Percentiles rank a stretch among this genome's conserved stretches.
These are phyloP conservation scores for Phellopilus nigrolimitatus DNA, from an alignment of 1,284 basidiomycete species.

Conservation along the genomic window DNA sequence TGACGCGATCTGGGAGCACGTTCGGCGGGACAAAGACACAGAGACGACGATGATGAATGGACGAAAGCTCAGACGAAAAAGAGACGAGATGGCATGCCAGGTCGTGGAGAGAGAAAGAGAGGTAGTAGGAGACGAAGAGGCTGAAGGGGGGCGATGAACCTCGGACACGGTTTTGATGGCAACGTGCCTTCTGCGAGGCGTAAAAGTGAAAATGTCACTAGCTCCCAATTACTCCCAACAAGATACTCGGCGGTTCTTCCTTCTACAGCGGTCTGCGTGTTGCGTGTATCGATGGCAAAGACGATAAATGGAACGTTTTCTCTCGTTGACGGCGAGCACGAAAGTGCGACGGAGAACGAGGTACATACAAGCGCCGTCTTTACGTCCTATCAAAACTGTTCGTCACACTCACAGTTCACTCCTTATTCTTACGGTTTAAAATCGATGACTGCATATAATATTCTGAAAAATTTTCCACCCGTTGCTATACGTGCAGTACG, in stretches of 20 bases:
- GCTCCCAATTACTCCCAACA: not conserved
- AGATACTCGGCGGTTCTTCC: not conserved
- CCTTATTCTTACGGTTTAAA: no score
- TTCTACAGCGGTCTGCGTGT: not conserved
- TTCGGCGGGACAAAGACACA: not conserved
- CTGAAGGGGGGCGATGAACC: constrained; percentile 35
- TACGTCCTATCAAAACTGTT: no score
- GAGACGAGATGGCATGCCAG: constrained; percentile 14
- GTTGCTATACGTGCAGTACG: no score
- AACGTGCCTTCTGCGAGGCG: constrained; percentile 64
- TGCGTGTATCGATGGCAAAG: not conserved
- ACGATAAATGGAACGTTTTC: not conserved
- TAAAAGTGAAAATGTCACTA: constrained; percentile 9
- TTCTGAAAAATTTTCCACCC: no score
- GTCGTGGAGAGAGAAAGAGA: constrained; percentile 28
- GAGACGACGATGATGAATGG: not conserved
- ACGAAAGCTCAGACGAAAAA: constrained; percentile 4
- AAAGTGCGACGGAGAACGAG: not conserved
- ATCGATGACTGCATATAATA: no score
- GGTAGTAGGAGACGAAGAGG: constrained; percentile 34
- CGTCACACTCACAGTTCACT: no score
- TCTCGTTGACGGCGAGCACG: not conserved
- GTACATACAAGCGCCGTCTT: not conserved
- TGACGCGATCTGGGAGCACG: constrained; percentile 7
- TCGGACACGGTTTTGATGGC: constrained; percentile 61